Base-by-base conservation (phyloP, 441 rosid genomes). In the Flueggea neowawraea region DNA sequence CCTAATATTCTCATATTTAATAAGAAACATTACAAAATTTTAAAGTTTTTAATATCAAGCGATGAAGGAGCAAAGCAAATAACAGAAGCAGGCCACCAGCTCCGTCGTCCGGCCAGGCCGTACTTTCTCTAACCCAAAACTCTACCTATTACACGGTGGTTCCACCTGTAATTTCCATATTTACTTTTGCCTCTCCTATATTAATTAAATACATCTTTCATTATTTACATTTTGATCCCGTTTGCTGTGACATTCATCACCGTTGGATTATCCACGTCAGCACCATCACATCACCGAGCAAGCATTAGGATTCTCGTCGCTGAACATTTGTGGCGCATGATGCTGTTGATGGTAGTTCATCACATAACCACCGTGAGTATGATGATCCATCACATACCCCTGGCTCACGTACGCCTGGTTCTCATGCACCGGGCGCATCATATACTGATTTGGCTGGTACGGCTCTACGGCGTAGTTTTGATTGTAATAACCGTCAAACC, bases 241-340 rank as follows among this genome's bases (percentile, higher is more conserved):
- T 14, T 11, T 54, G 45, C 1, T 54, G 32, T 22, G 1, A 17
- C 22, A 1, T 17, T 54, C 11, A 5, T 11, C 53, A 44, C 4
- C 10, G 15, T 1, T 39, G 31, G 12, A 22, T 22, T 2, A 1
- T 61, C 16, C 8, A 43, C 8, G 45, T 11, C 12, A 1, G 45
- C 28, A 22, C 28, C 1, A 43, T 62, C 64, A 74, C 78, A 74
- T 74, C 14, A 75, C 10, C 4, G 79, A 63, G 48, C 79, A 75
- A 0, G 67, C 55, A 48, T 75, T 63, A 12, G 79, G 79, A 63
- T 75, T 70, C 67, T 75, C 79, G 52, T 75, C 79, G 69, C 75
- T 70, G 16, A 75, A 70, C 63, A 75, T 70, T 66, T 75, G 70
- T 0, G 75, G 70, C 12, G 73, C 53, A 13, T 57, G 71, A 60